Percentiles rank a stretch among this genome's conserved stretches.
Conservation (phyloP, 805 yeast species). For the Henningerozyma blattae region DNA sequence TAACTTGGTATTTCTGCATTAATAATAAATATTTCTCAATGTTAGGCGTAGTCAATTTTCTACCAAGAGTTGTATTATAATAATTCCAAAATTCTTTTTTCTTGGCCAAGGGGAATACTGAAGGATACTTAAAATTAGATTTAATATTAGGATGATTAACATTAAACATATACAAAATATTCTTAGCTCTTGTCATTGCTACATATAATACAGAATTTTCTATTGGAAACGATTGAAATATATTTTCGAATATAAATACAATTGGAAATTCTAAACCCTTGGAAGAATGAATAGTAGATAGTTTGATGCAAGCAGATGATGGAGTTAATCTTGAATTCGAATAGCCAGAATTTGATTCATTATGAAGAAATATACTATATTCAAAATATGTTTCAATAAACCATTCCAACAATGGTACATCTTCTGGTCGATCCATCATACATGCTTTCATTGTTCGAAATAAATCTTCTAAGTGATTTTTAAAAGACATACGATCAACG, state of each 20-base stretch:
- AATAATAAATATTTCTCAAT: neutral
- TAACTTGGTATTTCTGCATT: neutral
- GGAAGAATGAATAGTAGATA: conserved; percentile 63
- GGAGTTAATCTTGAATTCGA: neutral
- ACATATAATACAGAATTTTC: conserved; percentile 44
- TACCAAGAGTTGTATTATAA: conserved; percentile 15
- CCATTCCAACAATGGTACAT: conserved; percentile 16
- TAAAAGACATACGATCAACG: conserved; percentile 13
- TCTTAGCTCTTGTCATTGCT: conserved; percentile 52
- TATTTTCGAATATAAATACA: conserved; percentile 36
- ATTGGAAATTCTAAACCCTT: conserved; percentile 67
- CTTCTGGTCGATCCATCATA: conserved; percentile 14
- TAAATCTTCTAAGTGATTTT: conserved; percentile 25
- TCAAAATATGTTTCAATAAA: conserved; percentile 25
- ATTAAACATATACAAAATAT: conserved; percentile 22
- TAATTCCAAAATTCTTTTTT: conserved; percentile 21
- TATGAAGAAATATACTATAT: conserved; percentile 9
- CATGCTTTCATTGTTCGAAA: conserved; percentile 25
- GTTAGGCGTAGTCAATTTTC: conserved; percentile 1
- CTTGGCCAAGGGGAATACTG: neutral
- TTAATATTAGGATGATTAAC: conserved; percentile 7
- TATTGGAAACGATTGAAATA: conserved; percentile 7
- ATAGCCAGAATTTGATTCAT: neutral
- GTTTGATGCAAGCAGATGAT: conserved; percentile 27
- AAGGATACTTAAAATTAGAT: too few species aligned